Base-by-base conservation (phyloP, 495 filamentous ascomycete species). In the Lentithecium fluviatile region DNA sequence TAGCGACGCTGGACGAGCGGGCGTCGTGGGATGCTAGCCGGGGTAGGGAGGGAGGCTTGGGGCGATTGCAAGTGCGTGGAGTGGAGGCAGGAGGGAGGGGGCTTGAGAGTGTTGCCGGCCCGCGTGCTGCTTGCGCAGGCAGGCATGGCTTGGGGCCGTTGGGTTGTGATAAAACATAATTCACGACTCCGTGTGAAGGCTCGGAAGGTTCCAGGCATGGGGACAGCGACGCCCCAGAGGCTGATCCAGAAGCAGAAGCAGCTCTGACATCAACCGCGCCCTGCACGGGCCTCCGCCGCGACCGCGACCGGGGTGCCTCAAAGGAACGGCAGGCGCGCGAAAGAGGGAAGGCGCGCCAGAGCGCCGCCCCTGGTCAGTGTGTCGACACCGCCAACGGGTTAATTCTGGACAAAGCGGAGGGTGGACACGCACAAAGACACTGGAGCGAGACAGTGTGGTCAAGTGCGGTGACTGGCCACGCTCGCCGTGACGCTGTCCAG, bases 81-180 rank as follows among this genome's bases (percentile, higher is more conserved):
- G 21, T 20, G 19, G 51, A 2, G 23, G 17, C 20, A 29, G 47
- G 55, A 37, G 26, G 50, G 60, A 64, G 23, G 17, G 21, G 13
- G 53, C 17, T 37, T 45, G 40, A n/a, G 51, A 46, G 32, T 21
- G 47, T 52, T 11, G 58, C 58, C 58, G 43, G 55, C 32, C 38
- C 37, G 58, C 53, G 17, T 13, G 21, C 42, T 29, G 56, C 47
- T 32, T 43, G 57, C 57, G 48, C 61, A 45, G 47, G 58, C 64
- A 62, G 58, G 64, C 64, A 66, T 66, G 53, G 62, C 56, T 66
- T 65, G 63, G 64, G 64, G 58, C 58, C 47, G 58, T 62, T 58
- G 64, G 64, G 64, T 57, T 66, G 56, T 67, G 64, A 67, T 67
- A 67, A 62, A 58, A 58, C 64, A 67, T 67, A 55, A 62, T 62